These are phyloP conservation scores for Rhizophora apiculata DNA, from an alignment of 345 rosid species.

Conservation along the genomic window DNA sequence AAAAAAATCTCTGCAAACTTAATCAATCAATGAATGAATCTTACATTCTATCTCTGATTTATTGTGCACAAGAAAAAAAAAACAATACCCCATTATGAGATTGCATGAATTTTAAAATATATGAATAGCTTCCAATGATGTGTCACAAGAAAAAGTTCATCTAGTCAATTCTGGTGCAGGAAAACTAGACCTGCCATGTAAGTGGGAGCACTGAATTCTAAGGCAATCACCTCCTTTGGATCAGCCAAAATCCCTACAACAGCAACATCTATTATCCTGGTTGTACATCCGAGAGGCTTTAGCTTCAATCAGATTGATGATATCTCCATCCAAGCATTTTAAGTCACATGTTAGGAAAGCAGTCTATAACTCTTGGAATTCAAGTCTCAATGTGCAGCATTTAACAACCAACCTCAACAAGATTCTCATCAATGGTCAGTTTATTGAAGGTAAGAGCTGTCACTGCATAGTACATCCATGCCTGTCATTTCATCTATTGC, in stretches of 20 bases:
- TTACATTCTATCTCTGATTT: constrained; percentile 54
- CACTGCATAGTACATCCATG: constrained; percentile 95
- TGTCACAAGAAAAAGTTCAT: neutral
- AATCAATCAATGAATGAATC: constrained; percentile 50
- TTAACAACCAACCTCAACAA: constrained; percentile 44
- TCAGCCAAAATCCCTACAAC: constrained; percentile 63
- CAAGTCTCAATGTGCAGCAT: neutral
- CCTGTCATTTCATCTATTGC: constrained; percentile 99
- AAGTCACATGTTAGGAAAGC: constrained; percentile 6
- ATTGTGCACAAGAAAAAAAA: constrained; percentile 36
- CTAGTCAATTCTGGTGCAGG: neutral
- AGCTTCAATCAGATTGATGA: constrained; percentile 57
- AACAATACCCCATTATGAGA: constrained; percentile 9
- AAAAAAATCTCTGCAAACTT: constrained; percentile 42
- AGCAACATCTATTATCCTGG: constrained; percentile 60
- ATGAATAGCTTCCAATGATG: neutral
- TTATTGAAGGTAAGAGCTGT: constrained; percentile 70
- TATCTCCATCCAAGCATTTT: constrained; percentile 31
- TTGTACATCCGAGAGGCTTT: constrained; percentile 60
- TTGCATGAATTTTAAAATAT: constrained; percentile 7
- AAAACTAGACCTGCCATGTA: too few species aligned
- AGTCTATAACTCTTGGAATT: constrained; percentile 2
- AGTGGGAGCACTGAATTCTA: constrained; percentile 2
- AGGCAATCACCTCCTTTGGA: constrained; percentile 48
- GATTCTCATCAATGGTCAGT: constrained; percentile 54